Evolutionary conservation across 768 basidiomycete species (phyloP).

Genomic region (Naganishia friedmannii): DNA sequence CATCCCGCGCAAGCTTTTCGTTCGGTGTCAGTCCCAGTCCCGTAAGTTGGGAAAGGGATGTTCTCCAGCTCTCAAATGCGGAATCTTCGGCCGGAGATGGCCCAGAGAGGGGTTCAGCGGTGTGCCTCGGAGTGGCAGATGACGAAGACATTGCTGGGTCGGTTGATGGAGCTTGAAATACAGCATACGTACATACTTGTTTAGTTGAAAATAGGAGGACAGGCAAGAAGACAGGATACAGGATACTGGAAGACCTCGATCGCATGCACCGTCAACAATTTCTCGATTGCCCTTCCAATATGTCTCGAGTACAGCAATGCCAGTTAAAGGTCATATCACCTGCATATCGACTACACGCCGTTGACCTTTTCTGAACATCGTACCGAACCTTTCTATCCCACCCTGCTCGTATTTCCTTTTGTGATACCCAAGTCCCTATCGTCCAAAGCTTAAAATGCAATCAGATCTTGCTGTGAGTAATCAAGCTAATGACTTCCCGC

Average conservation of each 20-base stretch:
- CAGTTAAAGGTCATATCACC: not conserved
- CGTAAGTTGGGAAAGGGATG: slow-evolving; percentile 57
- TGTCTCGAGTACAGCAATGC: not conserved
- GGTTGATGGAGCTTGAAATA: no score
- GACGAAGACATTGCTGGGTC: not conserved
- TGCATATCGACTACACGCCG: not conserved
- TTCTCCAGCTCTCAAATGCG: slow-evolving; percentile 60
- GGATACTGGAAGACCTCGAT: not conserved
- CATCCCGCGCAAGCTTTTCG: slow-evolving; percentile 50
- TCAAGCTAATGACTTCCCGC: not conserved
- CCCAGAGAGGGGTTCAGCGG: not conserved
- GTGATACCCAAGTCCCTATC: not conserved
- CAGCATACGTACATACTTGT: no score
- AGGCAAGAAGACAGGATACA: not conserved
- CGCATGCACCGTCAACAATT: not conserved
- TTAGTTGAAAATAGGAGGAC: not conserved
- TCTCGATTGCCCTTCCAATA: slow-evolving; percentile 1
- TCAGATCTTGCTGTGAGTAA: slow-evolving; percentile 21
- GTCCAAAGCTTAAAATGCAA: slow-evolving; percentile 1
- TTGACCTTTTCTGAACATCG: no score
- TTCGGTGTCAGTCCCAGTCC: slow-evolving; percentile 59
- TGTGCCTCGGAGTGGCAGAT: not conserved
- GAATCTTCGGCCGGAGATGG: slow-evolving; percentile 16
- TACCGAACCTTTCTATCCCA: no score
- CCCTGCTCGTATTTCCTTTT: not conserved